Base-by-base conservation (phyloP, 139 green algal species). In the Chlamydomonas sp. region DNA sequence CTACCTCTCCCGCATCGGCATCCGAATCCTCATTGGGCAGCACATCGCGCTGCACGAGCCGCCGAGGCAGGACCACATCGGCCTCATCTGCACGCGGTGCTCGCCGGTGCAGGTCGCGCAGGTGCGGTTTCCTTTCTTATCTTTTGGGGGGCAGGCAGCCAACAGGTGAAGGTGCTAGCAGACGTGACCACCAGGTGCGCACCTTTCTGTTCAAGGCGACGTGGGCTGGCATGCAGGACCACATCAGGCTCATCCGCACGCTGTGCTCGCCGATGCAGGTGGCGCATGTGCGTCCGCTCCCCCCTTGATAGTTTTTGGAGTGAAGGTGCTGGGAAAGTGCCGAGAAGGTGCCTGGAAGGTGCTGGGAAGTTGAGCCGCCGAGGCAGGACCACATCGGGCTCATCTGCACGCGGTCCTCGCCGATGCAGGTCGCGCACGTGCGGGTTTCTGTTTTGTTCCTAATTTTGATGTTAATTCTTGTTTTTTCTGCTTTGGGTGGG, bases 21-120 rank as follows among this genome's bases (percentile, higher is more conserved):
- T 99, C 60, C 93, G 95, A 63, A 97, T 98, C 74, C 86, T 99
- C 8, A 99, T 99, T 47, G 89, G 87, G 24, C 93, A 98, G 80
- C 93, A 97, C 78, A 93, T 97, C 49, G 87, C 89, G 10, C 75
- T 98, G 64, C 91, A 97, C 70, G 86, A 96, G 69, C 83, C 88
- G 10, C 71, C 83, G n/a, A 84, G 83, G 74, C 54, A 83, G 0
- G 76, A 90, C 39, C 81, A 94, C 73, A 94, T 96, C 48, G 94
- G 95, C 48, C 80, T 98, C 48, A 96, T 99, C 64, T 89, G 84
- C 78, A 97, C 90, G 1, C 84, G 83, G 58, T 95, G 88, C 76
- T 86, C 75, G 26, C 89, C 89, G 0, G 72, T 84, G 50, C 65
- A 84, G 20, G 79, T 83, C 59, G 58, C 69, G 10, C 28, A n/a